Evolutionary conservation across 768 basidiomycete genomes (phyloP).

Genomic region (Suillus tomentosus): DNA sequence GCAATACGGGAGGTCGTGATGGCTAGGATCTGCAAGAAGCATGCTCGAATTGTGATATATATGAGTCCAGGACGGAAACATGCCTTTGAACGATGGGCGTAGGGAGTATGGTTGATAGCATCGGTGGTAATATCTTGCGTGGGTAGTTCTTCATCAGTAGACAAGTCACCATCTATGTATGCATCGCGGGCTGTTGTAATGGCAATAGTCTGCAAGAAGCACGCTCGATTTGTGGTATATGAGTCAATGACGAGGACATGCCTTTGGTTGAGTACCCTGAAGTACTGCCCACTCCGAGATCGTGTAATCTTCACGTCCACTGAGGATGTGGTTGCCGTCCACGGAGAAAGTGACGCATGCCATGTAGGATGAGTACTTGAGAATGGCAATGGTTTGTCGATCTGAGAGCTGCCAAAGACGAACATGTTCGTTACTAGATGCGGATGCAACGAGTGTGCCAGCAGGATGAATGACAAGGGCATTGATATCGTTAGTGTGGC

Average conservation of each 20-base stretch:
- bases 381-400: neutral
- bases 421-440: neutral
- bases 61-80: neutral
- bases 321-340: neutral
- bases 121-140: too few relatives aligned
- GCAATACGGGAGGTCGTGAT: neutral
- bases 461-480: neutral
- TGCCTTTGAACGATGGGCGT: neutral
- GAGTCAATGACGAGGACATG: too few relatives aligned
- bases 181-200: too few relatives aligned
- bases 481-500: fast-evolving
- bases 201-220: too few relatives aligned
- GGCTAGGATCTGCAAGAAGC: neutral
- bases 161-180: too few relatives aligned
- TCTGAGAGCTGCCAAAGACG: neutral
- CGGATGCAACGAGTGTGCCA: neutral
- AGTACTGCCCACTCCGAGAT: neutral
- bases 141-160: too few relatives aligned
- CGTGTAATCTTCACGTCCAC: neutral
- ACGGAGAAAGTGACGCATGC: neutral
- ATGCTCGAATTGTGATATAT: neutral
- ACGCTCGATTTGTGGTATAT: too few relatives aligned
- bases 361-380: neutral
- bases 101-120: too few relatives aligned
- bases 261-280: too few relatives aligned